Evolutionary conservation across 2,329 filamentous ascomycete species (phyloP).

Genomic region (Hypoxylon sp.): DNA sequence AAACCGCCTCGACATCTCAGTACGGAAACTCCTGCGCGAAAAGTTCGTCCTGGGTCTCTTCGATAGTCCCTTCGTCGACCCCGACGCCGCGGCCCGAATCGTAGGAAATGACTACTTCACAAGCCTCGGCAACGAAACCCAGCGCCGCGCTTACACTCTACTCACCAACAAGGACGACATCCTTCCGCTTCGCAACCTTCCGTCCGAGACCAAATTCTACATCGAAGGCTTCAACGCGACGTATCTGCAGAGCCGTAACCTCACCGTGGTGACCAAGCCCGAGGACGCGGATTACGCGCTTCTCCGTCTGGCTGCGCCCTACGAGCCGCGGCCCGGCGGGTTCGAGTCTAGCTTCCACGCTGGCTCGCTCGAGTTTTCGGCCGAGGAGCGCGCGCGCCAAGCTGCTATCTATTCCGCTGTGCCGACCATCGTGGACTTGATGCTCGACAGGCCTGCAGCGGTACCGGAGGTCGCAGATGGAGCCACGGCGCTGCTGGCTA

Average conservation of each 20-base stretch:
- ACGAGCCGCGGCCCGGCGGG: constrained; percentile 52
- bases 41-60: constrained; percentile 63
- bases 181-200: constrained; percentile 27
- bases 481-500: constrained; percentile 50
- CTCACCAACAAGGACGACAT: constrained; percentile 36
- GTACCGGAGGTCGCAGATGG: constrained; percentile 53
- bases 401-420: constrained; percentile 50
- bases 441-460: constrained; percentile 54
- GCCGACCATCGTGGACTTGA: constrained; percentile 53
- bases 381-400: constrained; percentile 50
- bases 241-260: constrained; percentile 43
- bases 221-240: constrained; percentile 43
- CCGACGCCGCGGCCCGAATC: constrained; percentile 50
- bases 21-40: constrained; percentile 56
- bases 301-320: constrained; percentile 51
- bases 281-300: constrained; percentile 53
- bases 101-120: constrained; percentile 57
- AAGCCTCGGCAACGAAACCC: constrained; percentile 49
- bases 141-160: constrained; percentile 41
- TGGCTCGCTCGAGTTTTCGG: constrained; percentile 52
- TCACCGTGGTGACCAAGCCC: constrained; percentile 47
- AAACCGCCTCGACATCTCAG: constrained; percentile 55
- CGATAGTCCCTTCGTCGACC: constrained; percentile 60
- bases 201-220: constrained; percentile 34
- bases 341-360: constrained; percentile 52